phyloP scores from a whole-genome alignment of 1,284 basidiomycete species.

The Waitea zeae region DNA sequence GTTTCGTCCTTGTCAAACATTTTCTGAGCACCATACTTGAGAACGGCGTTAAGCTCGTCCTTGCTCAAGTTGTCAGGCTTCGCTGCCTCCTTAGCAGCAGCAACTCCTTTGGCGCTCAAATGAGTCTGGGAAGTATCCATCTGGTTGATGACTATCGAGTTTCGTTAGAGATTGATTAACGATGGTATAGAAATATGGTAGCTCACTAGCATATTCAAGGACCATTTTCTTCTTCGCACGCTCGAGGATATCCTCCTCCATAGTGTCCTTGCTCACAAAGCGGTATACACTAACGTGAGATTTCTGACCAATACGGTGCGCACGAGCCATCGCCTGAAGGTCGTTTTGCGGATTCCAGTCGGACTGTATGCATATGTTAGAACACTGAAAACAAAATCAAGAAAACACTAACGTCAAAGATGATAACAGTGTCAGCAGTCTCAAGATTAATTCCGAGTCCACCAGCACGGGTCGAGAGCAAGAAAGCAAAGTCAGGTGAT shows the following conservation, averaged over 20 bases:
- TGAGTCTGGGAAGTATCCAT: constrained; percentile 99
- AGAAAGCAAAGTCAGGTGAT: constrained; percentile 59
- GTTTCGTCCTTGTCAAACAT: constrained; percentile 98
- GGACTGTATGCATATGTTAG: constrained; percentile 27
- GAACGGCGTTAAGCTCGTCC: constrained; percentile 94
- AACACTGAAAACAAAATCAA: constrained; percentile 1
- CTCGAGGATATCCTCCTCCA: constrained; percentile 98
- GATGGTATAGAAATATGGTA: constrained; percentile 1
- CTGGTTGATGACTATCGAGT: constrained; percentile 82
- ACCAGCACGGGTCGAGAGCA: constrained; percentile 93
- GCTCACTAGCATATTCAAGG: constrained; percentile 94
- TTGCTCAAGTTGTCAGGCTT: constrained; percentile 88
- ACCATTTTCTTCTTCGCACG: constrained; percentile 99
- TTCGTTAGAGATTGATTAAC: constrained; percentile 7
- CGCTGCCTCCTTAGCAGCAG: constrained; percentile 46
- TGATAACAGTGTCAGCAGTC: constrained; percentile 96
- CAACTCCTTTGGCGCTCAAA: constrained; percentile 58
- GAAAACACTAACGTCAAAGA: constrained; percentile 75
- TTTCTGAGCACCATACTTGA: constrained; percentile 98
- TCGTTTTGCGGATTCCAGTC: constrained; percentile 99
- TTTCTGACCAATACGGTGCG: constrained; percentile 94
- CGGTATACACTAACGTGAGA: constrained; percentile 97
- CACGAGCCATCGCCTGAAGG: constrained; percentile 96
- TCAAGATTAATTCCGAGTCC: constrained; percentile 98
- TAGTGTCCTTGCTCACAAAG: constrained; percentile 96